phyloP scores from a whole-genome alignment of 148 eudicot species.

The Rhododendron simsii region DNA sequence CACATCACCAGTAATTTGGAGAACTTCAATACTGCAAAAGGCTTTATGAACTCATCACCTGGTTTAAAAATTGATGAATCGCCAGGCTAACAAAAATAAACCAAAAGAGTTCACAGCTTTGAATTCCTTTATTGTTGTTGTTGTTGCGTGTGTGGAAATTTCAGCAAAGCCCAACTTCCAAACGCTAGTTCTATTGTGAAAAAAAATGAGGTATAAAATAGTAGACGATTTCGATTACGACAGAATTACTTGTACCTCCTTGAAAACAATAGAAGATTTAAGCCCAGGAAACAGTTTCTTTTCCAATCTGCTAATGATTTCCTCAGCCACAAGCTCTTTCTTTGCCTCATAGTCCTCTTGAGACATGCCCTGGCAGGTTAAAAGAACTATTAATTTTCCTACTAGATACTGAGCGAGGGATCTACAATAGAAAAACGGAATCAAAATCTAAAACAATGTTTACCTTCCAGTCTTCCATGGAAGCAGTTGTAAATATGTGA shows the following conservation, averaged over 20 bases:
- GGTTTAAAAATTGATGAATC: neutral
- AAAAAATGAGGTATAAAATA: neutral
- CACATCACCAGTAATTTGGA: neutral
- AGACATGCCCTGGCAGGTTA: conserved; percentile 60
- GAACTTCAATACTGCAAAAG: neutral
- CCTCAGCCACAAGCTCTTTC: conserved; percentile 79
- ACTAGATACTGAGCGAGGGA: neutral
- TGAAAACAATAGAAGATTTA: conserved; percentile 65
- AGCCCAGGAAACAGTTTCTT: conserved; percentile 88
- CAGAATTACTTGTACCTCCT: conserved; percentile 48
- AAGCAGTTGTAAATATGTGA: conserved; percentile 86
- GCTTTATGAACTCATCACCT: neutral
- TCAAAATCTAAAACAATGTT: conserved; percentile 1
- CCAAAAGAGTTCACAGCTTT: neutral
- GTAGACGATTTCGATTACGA: neutral
- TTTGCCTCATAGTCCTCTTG: conserved; percentile 63
- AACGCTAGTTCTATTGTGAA: neutral
- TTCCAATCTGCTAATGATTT: conserved; percentile 86
- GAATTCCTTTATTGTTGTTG: neutral
- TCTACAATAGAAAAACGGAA: neutral
- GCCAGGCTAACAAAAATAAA: neutral
- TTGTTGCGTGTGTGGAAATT: neutral
- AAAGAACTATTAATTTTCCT: neutral
- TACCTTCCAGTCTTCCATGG: conserved; percentile 96
- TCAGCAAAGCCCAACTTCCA: neutral